A percentile compares a stretch with the other conserved stretches of the same genome.
These are phyloP conservation scores for Epichloe gansuensis DNA, from an alignment of 2,329 filamentous ascomycete species.

Conservation along the genomic window DNA sequence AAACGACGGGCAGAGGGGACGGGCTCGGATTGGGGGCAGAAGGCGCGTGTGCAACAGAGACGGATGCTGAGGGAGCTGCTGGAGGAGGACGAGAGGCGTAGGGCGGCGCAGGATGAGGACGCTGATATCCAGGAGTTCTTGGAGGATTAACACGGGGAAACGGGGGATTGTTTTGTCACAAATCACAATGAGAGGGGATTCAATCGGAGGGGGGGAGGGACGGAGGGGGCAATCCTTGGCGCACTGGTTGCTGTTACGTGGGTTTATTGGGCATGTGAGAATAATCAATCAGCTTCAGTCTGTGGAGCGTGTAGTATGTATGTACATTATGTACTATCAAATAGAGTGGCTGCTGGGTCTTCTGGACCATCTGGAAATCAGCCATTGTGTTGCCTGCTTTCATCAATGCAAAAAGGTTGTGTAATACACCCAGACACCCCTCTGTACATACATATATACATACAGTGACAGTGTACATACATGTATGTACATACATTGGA, in stretches of 20 bases:
- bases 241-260: background rate
- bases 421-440: too few relatives aligned
- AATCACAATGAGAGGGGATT: background rate
- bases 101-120: slow-evolving; percentile 53
- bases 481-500: too few relatives aligned
- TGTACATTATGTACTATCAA: background rate
- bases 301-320: background rate
- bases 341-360: slow-evolving; percentile 1
- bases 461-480: too few relatives aligned
- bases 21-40: slow-evolving; percentile 53
- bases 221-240: background rate
- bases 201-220: too few relatives aligned
- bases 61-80: slow-evolving; percentile 52
- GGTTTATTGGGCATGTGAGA: background rate
- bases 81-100: slow-evolving; percentile 47
- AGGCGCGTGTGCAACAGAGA: slow-evolving; percentile 55
- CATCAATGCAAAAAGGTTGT: too few relatives aligned
- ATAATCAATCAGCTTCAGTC: background rate
- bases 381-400: too few relatives aligned
- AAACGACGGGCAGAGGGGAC: slow-evolving; percentile 33
- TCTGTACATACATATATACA: too few relatives aligned
- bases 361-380: slow-evolving; percentile 1
- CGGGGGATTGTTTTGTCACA: background rate
- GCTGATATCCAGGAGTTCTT: slow-evolving; percentile 65
- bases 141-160: slow-evolving; percentile 26